Base-by-base conservation (phyloP, 495 filamentous ascomycete genomes). In the Annulohypoxylon nitens region DNA sequence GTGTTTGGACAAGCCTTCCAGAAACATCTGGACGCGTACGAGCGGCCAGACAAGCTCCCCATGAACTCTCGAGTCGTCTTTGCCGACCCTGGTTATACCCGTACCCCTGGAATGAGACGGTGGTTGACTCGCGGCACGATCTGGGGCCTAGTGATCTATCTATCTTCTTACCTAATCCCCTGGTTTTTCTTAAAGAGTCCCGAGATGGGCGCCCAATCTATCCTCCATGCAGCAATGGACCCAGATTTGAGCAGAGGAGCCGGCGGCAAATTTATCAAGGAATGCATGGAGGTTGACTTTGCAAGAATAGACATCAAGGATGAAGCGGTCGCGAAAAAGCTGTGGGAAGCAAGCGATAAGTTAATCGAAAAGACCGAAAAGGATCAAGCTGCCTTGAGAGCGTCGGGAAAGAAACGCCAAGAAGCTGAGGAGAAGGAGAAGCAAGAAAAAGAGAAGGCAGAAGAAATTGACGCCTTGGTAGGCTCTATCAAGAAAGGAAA, bases 171-270 rank as follows among this genome's bases (percentile, higher is more conserved):
- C 85, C 87, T 91, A 2, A 65, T 97, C 11, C 93, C 91, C 83
- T 99, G 95, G 93, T 75, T 98, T 41, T 78, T 97, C 2, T 85
- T 99, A 12, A 99, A 98, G 79, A 93, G 90, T 50, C 85, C 93
- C 0, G 80, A 89, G 37, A 89, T 91, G 79, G 96, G 93, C 12
- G 93, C 94, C 9, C 94, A 99, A 82, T 93, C 92, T 45, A 90
- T 98, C 47, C 79, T 98, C 43, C 90, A 88, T 68, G 95, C 94
- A 3, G 89, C 90, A 2, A 95, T 98, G 93, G 95, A 97, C 34
- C 88, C 85, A 30, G 83, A 84, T 12, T 86, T 91, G 43, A 88
- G 85, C 4, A 86, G 87, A 48, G 91, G 87, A 3, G 71, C 79
- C 16, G 91, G 89, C 1, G 94, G 93, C 30, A 88, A 87, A 41